Evolutionary conservation across 2,329 filamentous ascomycete genomes (phyloP).

Genomic region (Colletotrichum magnum): DNA sequence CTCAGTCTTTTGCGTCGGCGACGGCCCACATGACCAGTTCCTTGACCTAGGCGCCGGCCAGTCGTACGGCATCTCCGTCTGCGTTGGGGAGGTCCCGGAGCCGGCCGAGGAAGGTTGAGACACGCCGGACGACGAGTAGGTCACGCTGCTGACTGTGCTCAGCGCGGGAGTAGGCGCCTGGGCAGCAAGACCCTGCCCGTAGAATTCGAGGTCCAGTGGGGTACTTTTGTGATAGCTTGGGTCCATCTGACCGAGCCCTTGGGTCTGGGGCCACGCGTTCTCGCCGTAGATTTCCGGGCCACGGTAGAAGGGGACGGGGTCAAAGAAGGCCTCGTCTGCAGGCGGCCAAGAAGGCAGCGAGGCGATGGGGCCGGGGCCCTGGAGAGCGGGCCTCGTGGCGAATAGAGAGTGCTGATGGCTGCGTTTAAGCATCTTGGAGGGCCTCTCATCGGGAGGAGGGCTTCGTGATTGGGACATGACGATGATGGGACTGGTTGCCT

Average conservation of each 20-base stretch:
- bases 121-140: constrained; percentile 41
- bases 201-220: constrained; percentile 9
- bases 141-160: constrained; percentile 47
- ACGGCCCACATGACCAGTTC: constrained; percentile 44
- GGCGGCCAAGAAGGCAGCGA: constrained; percentile 33
- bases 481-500: neutral
- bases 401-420: neutral
- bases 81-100: constrained; percentile 49
- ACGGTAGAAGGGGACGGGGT: constrained; percentile 11
- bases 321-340: constrained; percentile 1
- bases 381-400: neutral
- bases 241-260: constrained; percentile 12
- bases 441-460: neutral
- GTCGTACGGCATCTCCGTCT: constrained; percentile 47
- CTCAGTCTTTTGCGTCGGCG: constrained; percentile 42
- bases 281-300: constrained; percentile 28
- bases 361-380: constrained; percentile 10
- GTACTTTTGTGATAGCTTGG: neutral
- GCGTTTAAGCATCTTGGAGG: neutral
- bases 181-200: neutral
- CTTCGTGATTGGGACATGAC: constrained; percentile 1
- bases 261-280: constrained; percentile 20
- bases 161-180: constrained; percentile 32
- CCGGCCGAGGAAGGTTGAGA: constrained; percentile 47
- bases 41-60: constrained; percentile 36